phyloP scores from a whole-genome alignment of 768 basidiomycete species.

The Cubamyces sp. region DNA sequence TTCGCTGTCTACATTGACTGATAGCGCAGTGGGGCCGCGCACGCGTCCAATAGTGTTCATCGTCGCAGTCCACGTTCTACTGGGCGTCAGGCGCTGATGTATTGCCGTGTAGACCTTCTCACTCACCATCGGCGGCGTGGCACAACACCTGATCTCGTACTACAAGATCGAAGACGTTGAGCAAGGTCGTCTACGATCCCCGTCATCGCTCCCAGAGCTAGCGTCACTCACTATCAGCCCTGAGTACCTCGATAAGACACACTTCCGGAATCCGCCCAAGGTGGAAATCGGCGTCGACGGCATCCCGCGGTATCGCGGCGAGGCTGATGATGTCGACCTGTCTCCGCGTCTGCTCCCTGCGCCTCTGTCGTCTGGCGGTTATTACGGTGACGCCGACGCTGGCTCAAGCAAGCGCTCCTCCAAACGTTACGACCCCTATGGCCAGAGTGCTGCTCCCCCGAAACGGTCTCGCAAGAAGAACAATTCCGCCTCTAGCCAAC shows the following conservation, averaged over 20 bases:
- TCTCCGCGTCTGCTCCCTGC: constrained; percentile 36
- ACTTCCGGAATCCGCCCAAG: constrained; percentile 89
- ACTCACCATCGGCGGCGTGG: constrained; percentile 78
- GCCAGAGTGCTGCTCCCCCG: constrained; percentile 14
- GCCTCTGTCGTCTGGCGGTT: constrained; percentile 27
- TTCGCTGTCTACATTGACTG: constrained; percentile 21
- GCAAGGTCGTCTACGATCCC: constrained; percentile 83
- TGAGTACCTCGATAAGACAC: constrained; percentile 86
- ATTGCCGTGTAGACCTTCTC: constrained; percentile 76
- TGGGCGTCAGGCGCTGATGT: constrained; percentile 4
- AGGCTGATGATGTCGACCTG: constrained; percentile 65
- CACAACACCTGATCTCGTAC: constrained; percentile 94
- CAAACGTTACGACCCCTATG: constrained; percentile 41
- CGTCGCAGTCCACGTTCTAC: neutral
- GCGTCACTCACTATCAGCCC: constrained; percentile 84
- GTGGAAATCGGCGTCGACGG: constrained; percentile 88
- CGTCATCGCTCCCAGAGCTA: constrained; percentile 87
- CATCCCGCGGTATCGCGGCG: constrained; percentile 77
- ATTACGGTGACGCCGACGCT: constrained; percentile 28
- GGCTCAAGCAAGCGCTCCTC: constrained; percentile 31
- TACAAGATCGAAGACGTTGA: constrained; percentile 93
- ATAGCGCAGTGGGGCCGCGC: constrained; percentile 10
- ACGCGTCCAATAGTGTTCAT: neutral
- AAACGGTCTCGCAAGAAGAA: constrained; percentile 34
- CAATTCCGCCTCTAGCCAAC: constrained; percentile 24